Evolutionary conservation across 352 stramenopile species (phyloP).

Genomic region (Globisporangium abappressorium): DNA sequence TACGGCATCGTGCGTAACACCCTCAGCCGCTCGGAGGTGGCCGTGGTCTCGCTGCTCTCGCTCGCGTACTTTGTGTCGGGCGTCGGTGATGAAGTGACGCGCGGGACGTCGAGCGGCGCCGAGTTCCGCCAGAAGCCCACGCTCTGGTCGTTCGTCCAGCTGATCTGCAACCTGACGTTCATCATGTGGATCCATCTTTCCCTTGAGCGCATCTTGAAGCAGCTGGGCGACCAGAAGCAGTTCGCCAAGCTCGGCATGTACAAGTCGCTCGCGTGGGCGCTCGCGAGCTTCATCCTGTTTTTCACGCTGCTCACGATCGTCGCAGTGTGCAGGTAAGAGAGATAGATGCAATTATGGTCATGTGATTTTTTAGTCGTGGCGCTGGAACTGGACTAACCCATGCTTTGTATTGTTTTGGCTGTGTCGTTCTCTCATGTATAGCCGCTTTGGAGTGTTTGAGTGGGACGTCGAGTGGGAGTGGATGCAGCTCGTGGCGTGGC

Average conservation of each 20-base stretch:
- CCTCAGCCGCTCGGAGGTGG: constrained; percentile 49
- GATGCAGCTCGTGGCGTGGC: constrained; percentile 90
- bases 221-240: constrained; percentile 83
- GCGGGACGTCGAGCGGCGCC: constrained; percentile 71
- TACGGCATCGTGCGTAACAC: constrained; percentile 84
- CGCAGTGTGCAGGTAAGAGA: constrained; percentile 50
- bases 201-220: constrained; percentile 80
- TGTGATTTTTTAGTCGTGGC: not conserved
- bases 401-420: not conserved
- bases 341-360: not conserved
- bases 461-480: constrained; percentile 91
- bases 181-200: constrained; percentile 91
- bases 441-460: constrained; percentile 81
- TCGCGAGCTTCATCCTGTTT: constrained; percentile 85
- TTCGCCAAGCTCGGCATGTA: constrained; percentile 91
- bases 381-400: not conserved
- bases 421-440: constrained; percentile 14
- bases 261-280: constrained; percentile 70
- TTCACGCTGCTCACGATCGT: constrained; percentile 86
- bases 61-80: constrained; percentile 75
- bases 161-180: constrained; percentile 86
- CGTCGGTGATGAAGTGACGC: constrained; percentile 73
- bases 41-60: constrained; percentile 60
- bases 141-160: constrained; percentile 82
- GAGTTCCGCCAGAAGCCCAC: constrained; percentile 78